phyloP scores from a whole-genome alignment of 306 rosid genomes.

The Prunus armeniaca region DNA sequence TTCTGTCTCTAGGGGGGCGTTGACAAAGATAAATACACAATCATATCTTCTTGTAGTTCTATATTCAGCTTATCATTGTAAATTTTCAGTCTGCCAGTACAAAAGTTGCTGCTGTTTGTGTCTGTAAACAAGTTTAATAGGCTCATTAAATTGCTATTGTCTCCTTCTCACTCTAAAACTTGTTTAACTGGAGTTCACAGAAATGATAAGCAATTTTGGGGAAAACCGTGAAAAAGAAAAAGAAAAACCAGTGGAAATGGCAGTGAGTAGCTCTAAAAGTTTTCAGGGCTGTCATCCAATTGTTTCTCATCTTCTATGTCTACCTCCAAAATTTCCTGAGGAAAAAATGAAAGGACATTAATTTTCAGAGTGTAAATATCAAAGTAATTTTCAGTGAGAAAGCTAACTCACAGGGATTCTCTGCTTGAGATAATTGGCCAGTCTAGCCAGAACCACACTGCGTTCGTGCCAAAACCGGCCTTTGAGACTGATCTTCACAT shows the following conservation, averaged over 20 bases:
- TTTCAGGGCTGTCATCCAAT: conserved; percentile 90
- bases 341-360: neutral
- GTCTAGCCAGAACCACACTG: conserved; percentile 63
- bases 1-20: no score
- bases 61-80: no score
- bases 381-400: neutral
- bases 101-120: neutral
- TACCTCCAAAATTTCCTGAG: conserved; percentile 92
- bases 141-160: no score
- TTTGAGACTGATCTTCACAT: conserved; percentile 75
- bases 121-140: neutral
- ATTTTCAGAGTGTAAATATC: neutral
- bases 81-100: neutral
- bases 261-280: conserved; percentile 41
- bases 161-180: no score
- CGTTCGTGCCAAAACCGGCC: conserved; percentile 97
- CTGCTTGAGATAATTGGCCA: conserved; percentile 73
- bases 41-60: no score
- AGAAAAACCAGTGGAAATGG: neutral
- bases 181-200: no score
- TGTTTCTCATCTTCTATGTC: conserved; percentile 89
- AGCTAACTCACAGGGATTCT: conserved; percentile 76
- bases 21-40: no score
- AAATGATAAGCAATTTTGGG: no score
- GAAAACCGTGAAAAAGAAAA: neutral